Evolutionary conservation across 2,329 filamentous ascomycete species (phyloP).

Genomic region (Thermoascus crustaceus): DNA sequence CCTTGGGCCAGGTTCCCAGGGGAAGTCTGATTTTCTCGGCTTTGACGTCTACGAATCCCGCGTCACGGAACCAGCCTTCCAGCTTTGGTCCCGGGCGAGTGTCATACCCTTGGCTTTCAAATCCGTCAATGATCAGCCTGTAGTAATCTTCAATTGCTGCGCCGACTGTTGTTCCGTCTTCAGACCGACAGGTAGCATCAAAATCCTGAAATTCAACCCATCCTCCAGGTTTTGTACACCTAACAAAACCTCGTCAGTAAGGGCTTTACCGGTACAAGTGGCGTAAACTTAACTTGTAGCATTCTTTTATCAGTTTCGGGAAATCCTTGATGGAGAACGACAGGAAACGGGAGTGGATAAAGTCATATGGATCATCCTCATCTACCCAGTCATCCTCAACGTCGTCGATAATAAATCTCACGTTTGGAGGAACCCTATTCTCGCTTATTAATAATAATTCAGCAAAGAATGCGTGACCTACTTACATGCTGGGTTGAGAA

Average conservation of each 20-base stretch:
- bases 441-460: background rate
- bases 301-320: constrained; percentile 41
- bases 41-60: constrained; percentile 15
- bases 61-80: constrained; percentile 11
- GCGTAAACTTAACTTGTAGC: constrained; percentile 29
- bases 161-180: constrained; percentile 11
- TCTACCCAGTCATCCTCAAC: constrained; percentile 51
- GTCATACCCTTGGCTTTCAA: background rate
- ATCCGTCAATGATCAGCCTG: background rate
- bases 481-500: constrained; percentile 5
- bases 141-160: background rate
- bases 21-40: constrained; percentile 12
- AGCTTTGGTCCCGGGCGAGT: constrained; percentile 5
- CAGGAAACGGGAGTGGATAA: constrained; percentile 52
- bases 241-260: background rate
- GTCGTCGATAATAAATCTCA: constrained; percentile 51
- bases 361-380: constrained; percentile 44
- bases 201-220: constrained; percentile 30
- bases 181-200: constrained; percentile 18
- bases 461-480: background rate
- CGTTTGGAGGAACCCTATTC: constrained; percentile 43
- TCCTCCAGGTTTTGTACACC: constrained; percentile 30
- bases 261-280: background rate
- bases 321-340: constrained; percentile 51
- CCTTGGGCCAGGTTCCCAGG: constrained; percentile 15